Conservation (phyloP, 176 grass and related monocot genomes). For the Puccinellia tenuiflora region DNA sequence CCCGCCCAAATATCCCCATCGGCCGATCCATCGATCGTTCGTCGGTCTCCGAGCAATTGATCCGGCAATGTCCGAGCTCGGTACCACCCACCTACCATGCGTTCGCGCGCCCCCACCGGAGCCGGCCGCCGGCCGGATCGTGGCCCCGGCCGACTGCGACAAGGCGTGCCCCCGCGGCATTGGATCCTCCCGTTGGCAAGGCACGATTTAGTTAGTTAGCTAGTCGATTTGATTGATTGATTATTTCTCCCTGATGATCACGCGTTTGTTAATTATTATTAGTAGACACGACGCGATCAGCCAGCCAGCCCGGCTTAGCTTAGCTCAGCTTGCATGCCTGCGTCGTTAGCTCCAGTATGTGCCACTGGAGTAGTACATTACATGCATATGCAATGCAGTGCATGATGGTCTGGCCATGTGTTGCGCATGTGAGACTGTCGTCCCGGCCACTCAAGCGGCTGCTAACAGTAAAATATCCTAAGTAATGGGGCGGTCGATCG, state of each 20-base stretch:
- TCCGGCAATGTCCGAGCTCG: neutral
- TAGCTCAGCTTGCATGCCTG: neutral
- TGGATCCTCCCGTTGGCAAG: neutral
- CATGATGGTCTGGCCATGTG: slow-evolving; percentile 28
- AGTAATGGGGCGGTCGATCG: no score
- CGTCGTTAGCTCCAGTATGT: neutral
- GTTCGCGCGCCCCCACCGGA: neutral
- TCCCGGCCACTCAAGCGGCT: neutral
- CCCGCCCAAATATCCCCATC: no score
- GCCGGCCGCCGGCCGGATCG: neutral
- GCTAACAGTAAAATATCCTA: neutral
- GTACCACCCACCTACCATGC: slow-evolving; percentile 17
- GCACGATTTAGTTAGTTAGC: neutral
- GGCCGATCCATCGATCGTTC: neutral
- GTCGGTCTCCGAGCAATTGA: neutral
- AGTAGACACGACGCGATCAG: neutral
- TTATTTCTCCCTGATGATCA: neutral
- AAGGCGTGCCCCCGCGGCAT: slow-evolving; percentile 8
- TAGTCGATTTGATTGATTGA: neutral
- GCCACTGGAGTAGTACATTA: neutral
- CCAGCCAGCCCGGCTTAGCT: neutral
- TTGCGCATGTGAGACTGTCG: slow-evolving; percentile 23
- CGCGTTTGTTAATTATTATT: neutral
- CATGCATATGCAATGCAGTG: neutral
- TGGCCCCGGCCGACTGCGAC: neutral